Percentiles rank a stretch among this genome's conserved stretches.
Evolutionary conservation across 2,329 filamentous ascomycete genomes (phyloP).

Genomic region (Gyromitra esculenta): DNA sequence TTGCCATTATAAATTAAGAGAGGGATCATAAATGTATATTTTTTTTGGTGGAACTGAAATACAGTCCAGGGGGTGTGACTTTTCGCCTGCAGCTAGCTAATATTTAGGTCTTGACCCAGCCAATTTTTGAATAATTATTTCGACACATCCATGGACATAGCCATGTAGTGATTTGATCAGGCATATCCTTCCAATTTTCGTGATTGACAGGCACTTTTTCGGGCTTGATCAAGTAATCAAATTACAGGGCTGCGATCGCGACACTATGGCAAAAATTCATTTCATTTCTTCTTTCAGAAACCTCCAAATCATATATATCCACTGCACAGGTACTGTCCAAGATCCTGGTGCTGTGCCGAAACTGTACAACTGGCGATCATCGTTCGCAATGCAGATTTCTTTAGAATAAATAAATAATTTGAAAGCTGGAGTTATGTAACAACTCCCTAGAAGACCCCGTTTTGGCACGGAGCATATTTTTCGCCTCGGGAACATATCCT

Average conservation of each 20-base stretch:
- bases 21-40: not conserved
- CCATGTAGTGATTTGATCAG: not conserved
- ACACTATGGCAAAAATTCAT: no score
- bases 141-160: not conserved
- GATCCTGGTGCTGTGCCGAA: not conserved
- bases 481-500: conserved; percentile 24
- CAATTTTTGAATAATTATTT: not conserved
- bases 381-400: not conserved
- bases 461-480: conserved; percentile 7
- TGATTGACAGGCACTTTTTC: not conserved
- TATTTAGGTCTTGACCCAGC: conserved; percentile 10
- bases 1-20: not conserved
- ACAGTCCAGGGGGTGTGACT: not conserved
- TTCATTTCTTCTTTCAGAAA: no score
- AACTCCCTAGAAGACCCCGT: not conserved
- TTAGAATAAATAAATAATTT: not conserved
- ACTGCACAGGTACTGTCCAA: not conserved
- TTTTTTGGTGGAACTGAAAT: not conserved
- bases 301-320: no score
- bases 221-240: no score
- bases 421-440: conserved; percentile 16
- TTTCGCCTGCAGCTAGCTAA: conserved; percentile 6
- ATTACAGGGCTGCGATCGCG: no score
- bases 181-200: not conserved
- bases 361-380: not conserved